Base-by-base conservation (phyloP, 176 grass and related monocot species). In the Raddia guianensis region DNA sequence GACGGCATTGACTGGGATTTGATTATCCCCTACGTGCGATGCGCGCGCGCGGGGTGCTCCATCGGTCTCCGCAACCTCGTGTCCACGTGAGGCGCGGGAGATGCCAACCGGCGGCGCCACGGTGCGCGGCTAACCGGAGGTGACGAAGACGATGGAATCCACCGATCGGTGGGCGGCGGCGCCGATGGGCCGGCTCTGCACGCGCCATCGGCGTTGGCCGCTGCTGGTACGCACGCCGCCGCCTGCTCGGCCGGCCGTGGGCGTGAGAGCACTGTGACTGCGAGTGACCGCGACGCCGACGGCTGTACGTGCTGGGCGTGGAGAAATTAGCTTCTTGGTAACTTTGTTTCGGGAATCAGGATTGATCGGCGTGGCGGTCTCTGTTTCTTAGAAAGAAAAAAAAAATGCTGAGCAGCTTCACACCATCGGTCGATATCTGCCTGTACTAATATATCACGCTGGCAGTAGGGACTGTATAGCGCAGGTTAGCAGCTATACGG, bases 1-100 rank as follows among this genome's bases (percentile, higher is more conserved):
- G 77, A 75, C 69, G 78, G 71, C 78, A 61, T 69, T 80, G 84
- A 86, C 84, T 21, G 50, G 2, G 77, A 86, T 67, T 19, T n/a
- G 3, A 19, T 67, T 52, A 11, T 82, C 33, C 44, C 44, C 47
- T 64, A 12, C 12, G 15, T 51, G 7, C 21, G 55, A 71, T 65
- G 20, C 33, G 40, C 51, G 72, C 34, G 35, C 37, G 37, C 37
- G 37, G 3, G 37, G 37, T 14, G 35, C 37, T 35, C 60, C 4
- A 5, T 19, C 12, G 61, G 68, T 73, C 61, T 47, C 32, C 11
- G 11, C 19, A 5, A 43, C 77, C 27, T 27, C 27, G 27, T 27
- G 27, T 27, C 27, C 51, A 86, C 77, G 84, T 81, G 52, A 48
- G 32, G 18, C 53, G 12, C 20, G 15, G 44, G 48, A 43, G 58